A percentile compares a stretch with the other conserved stretches of the same genome.
Conservation (phyloP, 371 early-diverging fungal species). For the Conidiobolus incongruus region DNA sequence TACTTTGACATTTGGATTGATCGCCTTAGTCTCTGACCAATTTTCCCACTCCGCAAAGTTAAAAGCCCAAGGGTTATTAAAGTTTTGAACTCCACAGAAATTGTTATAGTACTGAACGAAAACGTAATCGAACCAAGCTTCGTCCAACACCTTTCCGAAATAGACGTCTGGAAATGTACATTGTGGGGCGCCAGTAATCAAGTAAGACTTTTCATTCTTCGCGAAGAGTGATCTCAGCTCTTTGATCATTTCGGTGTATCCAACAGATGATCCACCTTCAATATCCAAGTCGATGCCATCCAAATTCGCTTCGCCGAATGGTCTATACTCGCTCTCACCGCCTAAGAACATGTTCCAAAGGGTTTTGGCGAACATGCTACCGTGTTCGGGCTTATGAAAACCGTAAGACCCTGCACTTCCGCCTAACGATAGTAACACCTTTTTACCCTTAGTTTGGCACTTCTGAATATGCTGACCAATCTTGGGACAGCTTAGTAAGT, state of each 20-base stretch:
- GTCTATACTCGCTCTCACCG: conserved; percentile 19
- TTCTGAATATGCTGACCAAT: conserved; percentile 29
- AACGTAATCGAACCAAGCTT: conserved; percentile 34
- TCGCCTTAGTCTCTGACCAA: conserved; percentile 21
- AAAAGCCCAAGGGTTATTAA: conserved; percentile 10
- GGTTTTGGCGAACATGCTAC: conserved; percentile 28
- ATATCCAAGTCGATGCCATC: conserved; percentile 53
- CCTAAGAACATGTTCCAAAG: conserved; percentile 34
- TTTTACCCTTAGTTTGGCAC: conserved; percentile 37
- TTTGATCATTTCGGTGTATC: conserved; percentile 18
- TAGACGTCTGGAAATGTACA: conserved; percentile 28
- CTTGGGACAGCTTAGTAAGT: conserved; percentile 27
- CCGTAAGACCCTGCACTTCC: conserved; percentile 39
- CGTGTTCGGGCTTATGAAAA: conserved; percentile 16
- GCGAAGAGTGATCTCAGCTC: conserved; percentile 20
- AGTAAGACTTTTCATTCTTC: background rate
- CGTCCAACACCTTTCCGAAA: conserved; percentile 20
- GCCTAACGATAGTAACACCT: conserved; percentile 35
- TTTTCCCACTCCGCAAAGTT: conserved; percentile 34
- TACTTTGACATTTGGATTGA: conserved; percentile 29
- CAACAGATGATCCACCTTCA: conserved; percentile 24
- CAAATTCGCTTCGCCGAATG: conserved; percentile 26
- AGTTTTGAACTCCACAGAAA: conserved; percentile 23
- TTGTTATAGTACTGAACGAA: conserved; percentile 57
- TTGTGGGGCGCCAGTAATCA: conserved; percentile 20